Percentiles rank a stretch among this genome's conserved stretches.
Conservation (phyloP, 208 protist species). For the Crithidia brevicula region DNA sequence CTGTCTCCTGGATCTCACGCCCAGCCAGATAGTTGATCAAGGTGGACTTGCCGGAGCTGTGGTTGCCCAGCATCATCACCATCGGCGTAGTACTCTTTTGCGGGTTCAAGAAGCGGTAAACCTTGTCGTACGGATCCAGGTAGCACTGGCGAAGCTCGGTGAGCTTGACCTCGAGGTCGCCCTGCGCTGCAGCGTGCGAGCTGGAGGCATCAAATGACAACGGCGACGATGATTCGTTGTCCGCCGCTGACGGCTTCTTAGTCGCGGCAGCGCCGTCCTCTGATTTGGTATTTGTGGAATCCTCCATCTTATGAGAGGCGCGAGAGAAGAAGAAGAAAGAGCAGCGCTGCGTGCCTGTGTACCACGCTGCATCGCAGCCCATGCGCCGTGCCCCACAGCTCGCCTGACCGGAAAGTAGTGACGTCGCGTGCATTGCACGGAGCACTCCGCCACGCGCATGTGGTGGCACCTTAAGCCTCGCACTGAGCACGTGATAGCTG, state of each 20-base stretch:
- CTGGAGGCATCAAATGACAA: not conserved
- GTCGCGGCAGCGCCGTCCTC: too few species aligned
- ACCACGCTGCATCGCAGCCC: not conserved
- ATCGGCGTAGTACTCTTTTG: conserved; percentile 71
- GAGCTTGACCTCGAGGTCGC: conserved; percentile 42
- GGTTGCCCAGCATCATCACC: conserved; percentile 92
- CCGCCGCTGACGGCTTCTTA: too few species aligned
- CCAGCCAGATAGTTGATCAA: conserved; percentile 91
- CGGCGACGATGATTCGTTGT: too few species aligned
- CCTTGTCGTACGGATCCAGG: conserved; percentile 38
- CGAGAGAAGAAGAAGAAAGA: not conserved
- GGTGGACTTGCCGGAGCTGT: conserved; percentile 91
- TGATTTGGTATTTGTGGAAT: not conserved
- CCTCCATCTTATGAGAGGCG: not conserved
- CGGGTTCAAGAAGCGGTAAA: conserved; percentile 41
- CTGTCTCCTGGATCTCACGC: conserved; percentile 78
- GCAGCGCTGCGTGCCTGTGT: not conserved
- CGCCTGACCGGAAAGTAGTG: not conserved
- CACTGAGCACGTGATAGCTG: too few species aligned
- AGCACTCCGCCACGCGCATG: too few species aligned
- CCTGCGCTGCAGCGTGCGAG: conserved; percentile 17
- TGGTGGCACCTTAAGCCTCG: too few species aligned
- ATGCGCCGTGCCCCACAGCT: not conserved
- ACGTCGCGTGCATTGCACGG: too few species aligned
- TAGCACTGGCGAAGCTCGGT: conserved; percentile 29